These are phyloP conservation scores for Fraxinus sp. DNA, from an alignment of 305 asterid genomes.

Conservation along the genomic window DNA sequence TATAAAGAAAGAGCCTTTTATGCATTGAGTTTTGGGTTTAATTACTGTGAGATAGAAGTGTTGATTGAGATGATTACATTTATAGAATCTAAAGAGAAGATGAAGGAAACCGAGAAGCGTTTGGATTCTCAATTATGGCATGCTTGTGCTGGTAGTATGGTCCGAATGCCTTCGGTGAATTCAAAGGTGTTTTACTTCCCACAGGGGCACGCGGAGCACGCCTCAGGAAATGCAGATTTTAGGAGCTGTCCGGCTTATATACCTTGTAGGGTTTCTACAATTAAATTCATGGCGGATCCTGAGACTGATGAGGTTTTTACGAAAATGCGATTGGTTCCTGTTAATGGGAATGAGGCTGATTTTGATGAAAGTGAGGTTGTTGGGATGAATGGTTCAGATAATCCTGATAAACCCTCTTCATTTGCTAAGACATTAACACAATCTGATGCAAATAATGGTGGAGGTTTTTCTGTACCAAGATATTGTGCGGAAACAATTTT, in stretches of 20 bases:
- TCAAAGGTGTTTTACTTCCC: conserved; percentile 44
- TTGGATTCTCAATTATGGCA: conserved; percentile 52
- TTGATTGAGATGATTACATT: conserved; percentile 53
- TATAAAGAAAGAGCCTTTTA: conserved; percentile 16
- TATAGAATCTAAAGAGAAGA: conserved; percentile 38
- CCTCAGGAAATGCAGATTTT: conserved; percentile 39
- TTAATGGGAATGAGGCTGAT: conserved; percentile 28
- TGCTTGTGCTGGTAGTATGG: conserved; percentile 56
- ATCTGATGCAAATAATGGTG: conserved; percentile 55
- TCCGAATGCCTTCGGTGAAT: conserved; percentile 41
- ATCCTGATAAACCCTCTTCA: conserved; percentile 45
- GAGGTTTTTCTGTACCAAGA: conserved; percentile 56
- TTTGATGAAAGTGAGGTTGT: conserved; percentile 32
- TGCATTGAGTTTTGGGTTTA: conserved; percentile 29
- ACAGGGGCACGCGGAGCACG: conserved; percentile 53
- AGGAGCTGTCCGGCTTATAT: conserved; percentile 35
- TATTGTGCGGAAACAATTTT: conserved; percentile 55
- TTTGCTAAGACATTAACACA: conserved; percentile 54
- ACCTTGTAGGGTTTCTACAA: conserved; percentile 32
- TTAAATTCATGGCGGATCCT: conserved; percentile 49
- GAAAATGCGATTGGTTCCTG: conserved; percentile 38
- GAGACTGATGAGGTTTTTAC: conserved; percentile 52
- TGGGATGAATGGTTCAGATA: conserved; percentile 28
- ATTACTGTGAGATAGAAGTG: neutral
- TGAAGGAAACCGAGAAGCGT: conserved; percentile 32